Conservation (phyloP, 768 basidiomycete species). For the Xerocomellus chrysenteron region DNA sequence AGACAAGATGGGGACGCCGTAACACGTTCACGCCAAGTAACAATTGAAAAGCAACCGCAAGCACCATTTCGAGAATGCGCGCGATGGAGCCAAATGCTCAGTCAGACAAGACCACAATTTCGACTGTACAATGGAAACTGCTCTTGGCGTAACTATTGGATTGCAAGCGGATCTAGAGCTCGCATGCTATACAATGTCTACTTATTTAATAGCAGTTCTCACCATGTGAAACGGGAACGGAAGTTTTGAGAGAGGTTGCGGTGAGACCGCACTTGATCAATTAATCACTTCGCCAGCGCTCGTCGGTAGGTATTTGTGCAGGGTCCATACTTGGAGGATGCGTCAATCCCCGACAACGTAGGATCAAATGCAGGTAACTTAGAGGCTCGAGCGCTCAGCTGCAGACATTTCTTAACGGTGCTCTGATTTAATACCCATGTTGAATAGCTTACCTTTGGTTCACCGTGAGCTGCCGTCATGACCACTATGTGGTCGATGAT, state of each 20-base stretch:
- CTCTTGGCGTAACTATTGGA: neutral
- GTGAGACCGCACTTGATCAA: too few relatives aligned
- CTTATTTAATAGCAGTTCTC: neutral
- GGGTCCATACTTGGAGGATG: too few relatives aligned
- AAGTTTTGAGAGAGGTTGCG: neutral
- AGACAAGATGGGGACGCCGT: conserved; percentile 6
- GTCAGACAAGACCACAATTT: too few relatives aligned
- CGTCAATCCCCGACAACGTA: too few relatives aligned
- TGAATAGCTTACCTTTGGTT: neutral
- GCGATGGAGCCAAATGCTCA: too few relatives aligned
- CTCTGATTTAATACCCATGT: neutral
- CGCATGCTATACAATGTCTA: neutral
- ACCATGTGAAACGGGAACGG: too few relatives aligned
- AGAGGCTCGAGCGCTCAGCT: neutral
- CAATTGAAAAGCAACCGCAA: neutral
- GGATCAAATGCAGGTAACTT: neutral
- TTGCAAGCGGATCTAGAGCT: neutral
- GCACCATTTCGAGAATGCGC: neutral
- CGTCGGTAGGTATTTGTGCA: too few relatives aligned
- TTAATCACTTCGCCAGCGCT: too few relatives aligned
- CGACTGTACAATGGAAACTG: conserved; percentile 5
- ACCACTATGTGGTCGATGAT: neutral
- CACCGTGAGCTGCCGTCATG: neutral
- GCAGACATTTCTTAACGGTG: neutral
- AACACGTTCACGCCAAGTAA: neutral